phyloP scores from a whole-genome alignment of 2,329 filamentous ascomycete genomes.

The Escovopsis sp. region DNA sequence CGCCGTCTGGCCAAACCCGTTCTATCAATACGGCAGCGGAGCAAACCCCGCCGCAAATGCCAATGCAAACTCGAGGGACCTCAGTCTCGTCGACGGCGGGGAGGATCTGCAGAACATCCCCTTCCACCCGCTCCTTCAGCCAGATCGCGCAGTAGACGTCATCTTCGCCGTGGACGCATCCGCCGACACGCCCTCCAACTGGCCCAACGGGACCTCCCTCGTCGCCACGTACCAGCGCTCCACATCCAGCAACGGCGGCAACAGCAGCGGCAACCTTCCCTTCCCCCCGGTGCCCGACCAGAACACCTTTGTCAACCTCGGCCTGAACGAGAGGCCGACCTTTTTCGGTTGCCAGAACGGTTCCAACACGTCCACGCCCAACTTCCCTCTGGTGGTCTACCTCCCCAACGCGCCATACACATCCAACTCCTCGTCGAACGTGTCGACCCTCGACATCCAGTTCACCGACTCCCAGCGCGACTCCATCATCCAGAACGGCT shows the following conservation, averaged over 20 bases:
- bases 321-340: constrained; percentile 56
- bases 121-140: constrained; percentile 62
- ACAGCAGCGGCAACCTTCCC: constrained; percentile 36
- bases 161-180: constrained; percentile 71
- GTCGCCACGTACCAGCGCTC: constrained; percentile 57
- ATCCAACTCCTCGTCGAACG: constrained; percentile 44
- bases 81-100: constrained; percentile 67
- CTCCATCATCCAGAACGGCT: constrained; percentile 66
- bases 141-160: constrained; percentile 56
- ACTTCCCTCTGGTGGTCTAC: constrained; percentile 60
- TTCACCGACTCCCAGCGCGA: constrained; percentile 54
- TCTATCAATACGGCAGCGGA: constrained; percentile 37
- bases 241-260: constrained; percentile 27
- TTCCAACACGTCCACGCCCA: background rate
- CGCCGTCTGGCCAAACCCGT: constrained; percentile 65
- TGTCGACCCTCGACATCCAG: constrained; percentile 52
- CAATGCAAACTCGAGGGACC: constrained; percentile 34
- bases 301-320: constrained; percentile 67
- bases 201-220: constrained; percentile 65
- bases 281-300: constrained; percentile 61
- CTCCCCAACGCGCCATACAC: constrained; percentile 69
- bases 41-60: constrained; percentile 40
- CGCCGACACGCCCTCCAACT: constrained; percentile 52
- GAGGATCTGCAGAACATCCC: constrained; percentile 69
- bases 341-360: constrained; percentile 62